Evolutionary conservation across 2,329 filamentous ascomycete genomes (phyloP).

Genomic region (Stagonosporopsis chrysanthemi): DNA sequence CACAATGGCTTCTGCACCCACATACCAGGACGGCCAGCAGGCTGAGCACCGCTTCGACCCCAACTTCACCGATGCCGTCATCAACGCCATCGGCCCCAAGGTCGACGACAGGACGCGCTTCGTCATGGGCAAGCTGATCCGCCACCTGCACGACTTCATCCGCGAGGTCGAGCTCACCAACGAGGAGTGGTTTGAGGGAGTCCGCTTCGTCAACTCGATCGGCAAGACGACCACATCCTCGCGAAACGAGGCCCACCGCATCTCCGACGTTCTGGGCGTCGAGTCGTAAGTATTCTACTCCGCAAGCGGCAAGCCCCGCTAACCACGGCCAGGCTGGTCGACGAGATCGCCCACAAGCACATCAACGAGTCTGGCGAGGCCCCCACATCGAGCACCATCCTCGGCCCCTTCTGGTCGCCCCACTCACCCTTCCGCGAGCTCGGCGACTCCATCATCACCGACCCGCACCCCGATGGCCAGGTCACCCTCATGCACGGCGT

Average conservation of each 20-base stretch:
- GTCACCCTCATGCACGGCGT: conserved; percentile 73
- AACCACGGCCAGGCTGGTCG: conserved; percentile 60
- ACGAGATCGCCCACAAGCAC: conserved; percentile 71
- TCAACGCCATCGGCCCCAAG: conserved; percentile 76
- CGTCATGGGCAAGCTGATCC: conserved; percentile 70
- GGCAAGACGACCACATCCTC: conserved; percentile 72
- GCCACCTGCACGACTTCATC: conserved; percentile 79
- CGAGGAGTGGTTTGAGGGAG: conserved; percentile 79
- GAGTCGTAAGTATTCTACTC: conserved; percentile 65
- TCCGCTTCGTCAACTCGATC: conserved; percentile 77
- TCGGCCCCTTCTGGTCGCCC: conserved; percentile 80
- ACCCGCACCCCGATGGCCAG: conserved; percentile 64
- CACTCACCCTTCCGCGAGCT: conserved; percentile 75
- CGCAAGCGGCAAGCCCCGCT: neutral
- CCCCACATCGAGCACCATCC: conserved; percentile 77
- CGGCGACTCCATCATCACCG: conserved; percentile 71
- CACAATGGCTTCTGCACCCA: conserved; percentile 31
- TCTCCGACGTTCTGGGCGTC: conserved; percentile 76
- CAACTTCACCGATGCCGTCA: conserved; percentile 76
- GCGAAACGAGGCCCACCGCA: conserved; percentile 76
- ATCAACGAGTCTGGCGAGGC: conserved; percentile 67
- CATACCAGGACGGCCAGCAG: conserved; percentile 25
- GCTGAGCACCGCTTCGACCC: conserved; percentile 68
- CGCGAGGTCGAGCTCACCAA: conserved; percentile 78
- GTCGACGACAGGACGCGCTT: conserved; percentile 69